Evolutionary conservation across 169 alveolate genomes (phyloP), one percentile per base, ranked within the genome.

Genomic region (Plasmodium reichenowi): DNA sequence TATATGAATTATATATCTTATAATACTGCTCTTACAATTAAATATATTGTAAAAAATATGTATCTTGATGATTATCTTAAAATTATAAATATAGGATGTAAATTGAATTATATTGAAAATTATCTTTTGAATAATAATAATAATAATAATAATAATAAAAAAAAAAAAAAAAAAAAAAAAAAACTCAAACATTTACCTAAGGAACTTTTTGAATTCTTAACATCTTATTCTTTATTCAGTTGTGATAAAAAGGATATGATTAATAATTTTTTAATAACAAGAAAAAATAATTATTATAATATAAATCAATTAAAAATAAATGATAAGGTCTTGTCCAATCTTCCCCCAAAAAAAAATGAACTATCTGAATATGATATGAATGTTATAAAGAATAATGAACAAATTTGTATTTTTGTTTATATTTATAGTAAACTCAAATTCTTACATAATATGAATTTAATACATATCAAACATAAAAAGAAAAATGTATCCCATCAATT

Each of bases 91-190:
- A 45, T 83, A 22, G 83, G 91, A 13, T 68, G 72, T 52, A 68
- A 83, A 83, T 66, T 83, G 29, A 83, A 83, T n/a, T 83, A 68
- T 32, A 83, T 83, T 45, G 91, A 63, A 83, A 68, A 83, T 68
- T 83, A 83, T 45, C 83, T 83, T 43, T 38, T 83, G 29, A 38
- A 38, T 6, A 38, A 38, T 38, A 38, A 38, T 38, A 38, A 32
- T 32, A 32, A 32, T 32, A 32, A 32, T 29, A 29, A 29, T 45
- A 54, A n/a, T n/a, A n/a, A n/a, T n/a, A n/a, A n/a, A n/a, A n/a
- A n/a, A n/a, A n/a, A n/a, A 10, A 52, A 68, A 17, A 83, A 68
- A 83, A 59, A 72, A 58, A 83, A 83, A 83, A 56, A 38, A 48
- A 83, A 63, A 83, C 22, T 83, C 58, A 83, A 83, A 47, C 74